Conservation (phyloP, 768 basidiomycete genomes). For the Hydnomerulius pinastri region DNA sequence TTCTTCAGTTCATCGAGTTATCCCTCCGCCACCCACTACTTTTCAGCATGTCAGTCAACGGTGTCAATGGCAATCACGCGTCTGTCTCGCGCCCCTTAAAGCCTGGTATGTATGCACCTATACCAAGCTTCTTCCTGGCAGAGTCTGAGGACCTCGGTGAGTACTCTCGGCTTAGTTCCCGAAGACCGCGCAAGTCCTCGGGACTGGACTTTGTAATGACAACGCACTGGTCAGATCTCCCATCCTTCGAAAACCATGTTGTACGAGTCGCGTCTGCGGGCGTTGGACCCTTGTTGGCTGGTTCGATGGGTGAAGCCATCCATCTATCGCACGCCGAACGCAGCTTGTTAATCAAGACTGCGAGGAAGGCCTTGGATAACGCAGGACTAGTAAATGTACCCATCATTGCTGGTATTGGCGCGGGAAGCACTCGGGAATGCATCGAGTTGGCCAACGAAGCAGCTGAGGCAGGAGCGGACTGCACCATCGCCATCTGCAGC, state of each 20-base stretch:
- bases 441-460: slow-evolving; percentile 75
- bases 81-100: slow-evolving; percentile 54
- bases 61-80: slow-evolving; percentile 18
- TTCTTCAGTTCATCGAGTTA: not conserved
- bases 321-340: slow-evolving; percentile 74
- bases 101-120: slow-evolving; percentile 81
- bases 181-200: slow-evolving; percentile 17
- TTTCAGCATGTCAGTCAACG: slow-evolving; percentile 41
- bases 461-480: slow-evolving; percentile 84
- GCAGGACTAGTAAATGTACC: slow-evolving; percentile 61
- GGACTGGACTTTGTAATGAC: slow-evolving; percentile 5
- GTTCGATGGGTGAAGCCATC: slow-evolving; percentile 86
- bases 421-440: slow-evolving; percentile 82
- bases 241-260: slow-evolving; percentile 68
- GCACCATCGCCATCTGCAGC: slow-evolving; percentile 79
- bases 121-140: slow-evolving; percentile 81
- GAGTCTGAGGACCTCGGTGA: slow-evolving; percentile 81
- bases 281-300: slow-evolving; percentile 70
- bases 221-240: slow-evolving; percentile 47
- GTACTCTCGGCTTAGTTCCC: slow-evolving; percentile 28
- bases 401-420: slow-evolving; percentile 81
- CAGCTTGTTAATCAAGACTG: slow-evolving; percentile 58
- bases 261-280: slow-evolving; percentile 64
- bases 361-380: slow-evolving; percentile 70
- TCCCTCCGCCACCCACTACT: not conserved